These are phyloP conservation scores for Alternaria longipes DNA, from an alignment of 2,329 filamentous ascomycete genomes.

Conservation along the genomic window DNA sequence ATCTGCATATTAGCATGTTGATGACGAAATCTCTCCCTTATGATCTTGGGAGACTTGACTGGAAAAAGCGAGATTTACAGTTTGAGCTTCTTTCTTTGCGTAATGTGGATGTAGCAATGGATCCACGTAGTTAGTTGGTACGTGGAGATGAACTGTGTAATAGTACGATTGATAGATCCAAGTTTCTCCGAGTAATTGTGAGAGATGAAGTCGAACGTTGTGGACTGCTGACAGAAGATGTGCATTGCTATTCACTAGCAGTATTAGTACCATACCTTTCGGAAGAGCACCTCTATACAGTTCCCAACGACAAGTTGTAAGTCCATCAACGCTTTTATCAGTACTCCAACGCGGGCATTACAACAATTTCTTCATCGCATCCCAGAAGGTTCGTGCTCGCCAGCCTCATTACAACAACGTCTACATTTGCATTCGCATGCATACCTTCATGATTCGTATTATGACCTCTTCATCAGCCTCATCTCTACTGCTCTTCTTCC, in stretches of 20 bases:
- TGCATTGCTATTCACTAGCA: neutral
- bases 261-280: neutral
- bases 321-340: neutral
- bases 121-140: neutral
- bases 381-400: too few species aligned
- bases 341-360: too few species aligned
- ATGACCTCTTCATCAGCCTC: neutral
- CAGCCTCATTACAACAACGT: too few species aligned
- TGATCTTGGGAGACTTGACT: neutral
- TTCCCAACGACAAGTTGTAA: neutral
- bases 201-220: neutral
- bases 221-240: neutral
- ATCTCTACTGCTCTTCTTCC: neutral
- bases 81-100: neutral
- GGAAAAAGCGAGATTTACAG: neutral
- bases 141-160: conserved; percentile 7
- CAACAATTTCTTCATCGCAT: neutral
- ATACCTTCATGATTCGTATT: too few species aligned
- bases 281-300: neutral
- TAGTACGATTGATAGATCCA: neutral
- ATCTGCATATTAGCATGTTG: conserved; percentile 8
- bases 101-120: neutral
- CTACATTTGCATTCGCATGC: too few species aligned
- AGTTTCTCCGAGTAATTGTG: neutral
- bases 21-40: neutral